Evolutionary conservation across 176 grass and related monocot species (phyloP), one percentile per base, ranked within the genome.

Genomic region (Oropetium thomaeum): DNA sequence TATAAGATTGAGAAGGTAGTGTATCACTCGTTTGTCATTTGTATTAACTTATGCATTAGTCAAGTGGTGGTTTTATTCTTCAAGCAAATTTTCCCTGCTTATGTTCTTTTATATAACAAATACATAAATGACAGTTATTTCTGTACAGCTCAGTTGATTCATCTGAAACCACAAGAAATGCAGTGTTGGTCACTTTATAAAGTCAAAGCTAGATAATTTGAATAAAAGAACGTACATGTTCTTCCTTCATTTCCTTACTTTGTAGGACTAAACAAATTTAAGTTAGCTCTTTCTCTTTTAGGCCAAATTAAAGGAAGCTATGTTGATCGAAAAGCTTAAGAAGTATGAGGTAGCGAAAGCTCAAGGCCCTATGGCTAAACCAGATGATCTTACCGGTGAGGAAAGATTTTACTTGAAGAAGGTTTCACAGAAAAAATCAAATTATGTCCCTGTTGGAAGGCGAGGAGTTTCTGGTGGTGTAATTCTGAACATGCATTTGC

Each of bases 401-500:
- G 88, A 98, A 84, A 85, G 81, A 27, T 98, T 93, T 80, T 94
- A 83, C 67, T 72, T 98, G 39, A 92, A 98, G 75, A 98, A 94
- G 68, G 86, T 98, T 78, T 85, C 91, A 27, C 91, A 98, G 42
- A 98, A 94, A 71, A 94, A 83, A 38, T 87, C 95, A 74, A 98
- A 98, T 67, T 98, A 98, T 83, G 89, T 94, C 51, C 91, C 90
- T 28, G 75, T 97, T 64, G 95, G 91, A 83, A 91, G 88, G 76
- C 58, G 91, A 71, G 95, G 95, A 65, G 78, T 98, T 31, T 92
- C 92, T 73, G 86, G 95, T 20, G 91, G 95, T 12, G 91, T 98
- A 60, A 94, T 98, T 71, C 74, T 98, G 10, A 98, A 98, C 79
- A 98, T 98, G 96, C 91, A 94, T 83, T 85, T 98, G 84, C 96